Conservation (phyloP, 2,329 filamentous ascomycete genomes). For the Fusarium camptoceras region DNA sequence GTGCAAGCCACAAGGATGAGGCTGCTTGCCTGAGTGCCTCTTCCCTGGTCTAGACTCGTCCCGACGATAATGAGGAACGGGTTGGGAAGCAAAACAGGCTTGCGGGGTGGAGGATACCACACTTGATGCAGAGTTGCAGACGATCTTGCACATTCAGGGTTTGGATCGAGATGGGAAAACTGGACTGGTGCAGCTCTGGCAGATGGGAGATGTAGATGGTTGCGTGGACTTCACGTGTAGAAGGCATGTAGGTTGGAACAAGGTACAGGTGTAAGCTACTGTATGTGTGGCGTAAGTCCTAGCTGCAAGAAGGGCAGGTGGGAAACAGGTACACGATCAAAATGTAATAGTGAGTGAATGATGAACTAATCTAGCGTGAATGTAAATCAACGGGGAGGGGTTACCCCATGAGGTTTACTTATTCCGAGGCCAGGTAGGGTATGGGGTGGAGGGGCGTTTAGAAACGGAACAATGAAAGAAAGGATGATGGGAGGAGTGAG, state of each 20-base stretch:
- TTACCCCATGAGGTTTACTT: slow-evolving; percentile 40
- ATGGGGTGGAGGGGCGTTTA: slow-evolving; percentile 17
- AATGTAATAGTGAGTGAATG: slow-evolving; percentile 3
- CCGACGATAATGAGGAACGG: slow-evolving; percentile 1
- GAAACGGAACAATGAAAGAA: neutral
- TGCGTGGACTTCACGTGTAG: slow-evolving; percentile 19
- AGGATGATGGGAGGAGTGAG: neutral
- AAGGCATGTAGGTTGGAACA: neutral
- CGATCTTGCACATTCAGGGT: slow-evolving; percentile 34
- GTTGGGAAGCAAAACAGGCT: slow-evolving; percentile 36
- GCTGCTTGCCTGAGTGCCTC: slow-evolving; percentile 8
- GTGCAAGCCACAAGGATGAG: slow-evolving; percentile 27
- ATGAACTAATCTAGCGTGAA: slow-evolving; percentile 29
- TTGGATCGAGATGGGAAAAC: slow-evolving; percentile 37
- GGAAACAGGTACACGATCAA: slow-evolving; percentile 1
- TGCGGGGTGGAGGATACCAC: slow-evolving; percentile 36
- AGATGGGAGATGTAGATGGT: slow-evolving; percentile 10
- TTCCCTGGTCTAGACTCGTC: slow-evolving; percentile 13
- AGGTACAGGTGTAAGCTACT: slow-evolving; percentile 1
- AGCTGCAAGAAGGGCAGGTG: slow-evolving; percentile 6
- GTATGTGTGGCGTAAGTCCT: neutral
- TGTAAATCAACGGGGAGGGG: slow-evolving; percentile 34
- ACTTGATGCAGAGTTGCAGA: slow-evolving; percentile 15
- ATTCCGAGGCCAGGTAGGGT: slow-evolving; percentile 18
- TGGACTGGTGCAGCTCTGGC: slow-evolving; percentile 18